Base-by-base conservation (phyloP, 2,329 filamentous ascomycete species). In the Cryphonectria japonica region DNA sequence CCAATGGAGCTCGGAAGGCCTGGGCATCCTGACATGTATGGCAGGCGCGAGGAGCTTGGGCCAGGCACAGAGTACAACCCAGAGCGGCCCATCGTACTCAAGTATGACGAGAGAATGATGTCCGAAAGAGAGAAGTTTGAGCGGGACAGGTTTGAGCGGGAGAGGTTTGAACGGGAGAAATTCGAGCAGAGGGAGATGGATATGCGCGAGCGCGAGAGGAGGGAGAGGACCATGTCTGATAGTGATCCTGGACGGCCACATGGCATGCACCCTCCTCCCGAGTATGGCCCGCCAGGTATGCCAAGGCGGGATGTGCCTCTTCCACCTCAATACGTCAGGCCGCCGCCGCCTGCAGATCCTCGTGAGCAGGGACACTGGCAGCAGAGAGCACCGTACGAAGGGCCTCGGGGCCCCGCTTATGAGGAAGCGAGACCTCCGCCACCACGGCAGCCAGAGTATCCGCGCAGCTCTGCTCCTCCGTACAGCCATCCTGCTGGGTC, bases 81-180 rank as follows among this genome's bases (percentile, higher is more conserved):
- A 0, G 87, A 89, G 62, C 82, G 85, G 67, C 80, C 82, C 1
- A 78, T 80, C 32, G 77, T 80, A 16, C 80, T 82, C 2, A 84
- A 86, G 64, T 88, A 86, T 74, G 87, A 90, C 70, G 87, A 89
- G 29, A 80, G 86, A 60, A 88, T 84, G 69, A 81, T 85, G 69
- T 78, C 81, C 19, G 86, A 86, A 32, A 76, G 78, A 66, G 81
- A 81, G 29, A 78, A 77, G 2, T 78, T 79, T 74, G 74, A 80
- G 74, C 71, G 80, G 69, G 67, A 82, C 65, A 80, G 86, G 62
- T 88, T 83, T 68, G 81, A 85, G 68, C 78, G 82, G 19, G 86
- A 86, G 32, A 76, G 78, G 67, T 81, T 80, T 32, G 78, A 77
- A 81, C 16, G 86, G 86, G 34, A 86, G 32, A 76, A 78, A 67